A percentile compares a stretch with the other conserved stretches of the same genome.
These are phyloP conservation scores for Penicillium frequentans DNA, from an alignment of 2,329 filamentous ascomycete species.

Conservation along the genomic window DNA sequence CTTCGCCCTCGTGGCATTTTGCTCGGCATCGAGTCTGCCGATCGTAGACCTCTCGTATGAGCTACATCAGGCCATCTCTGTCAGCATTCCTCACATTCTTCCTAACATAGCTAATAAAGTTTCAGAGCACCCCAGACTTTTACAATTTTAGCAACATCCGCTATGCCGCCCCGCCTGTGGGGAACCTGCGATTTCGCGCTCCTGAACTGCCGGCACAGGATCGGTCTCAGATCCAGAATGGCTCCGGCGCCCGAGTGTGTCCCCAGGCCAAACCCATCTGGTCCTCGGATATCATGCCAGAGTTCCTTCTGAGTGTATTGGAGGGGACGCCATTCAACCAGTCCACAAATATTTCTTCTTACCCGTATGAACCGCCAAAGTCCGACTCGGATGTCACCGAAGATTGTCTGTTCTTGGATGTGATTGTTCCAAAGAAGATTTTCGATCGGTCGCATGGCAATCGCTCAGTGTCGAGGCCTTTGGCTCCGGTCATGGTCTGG, in stretches of 20 bases:
- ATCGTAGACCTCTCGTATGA: constrained; percentile 57
- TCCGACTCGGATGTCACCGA: constrained; percentile 31
- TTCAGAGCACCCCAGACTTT: constrained; percentile 35
- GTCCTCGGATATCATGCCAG: constrained; percentile 27
- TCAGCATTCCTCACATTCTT: constrained; percentile 1
- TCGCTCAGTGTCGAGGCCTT: background rate
- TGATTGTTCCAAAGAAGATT: constrained; percentile 34
- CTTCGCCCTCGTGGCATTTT: constrained; percentile 15
- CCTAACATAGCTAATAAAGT: background rate
- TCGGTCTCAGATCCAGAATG: constrained; percentile 48
- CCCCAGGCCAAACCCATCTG: constrained; percentile 50
- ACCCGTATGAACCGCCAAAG: constrained; percentile 14
- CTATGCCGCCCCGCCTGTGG: constrained; percentile 55
- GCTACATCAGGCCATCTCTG: constrained; percentile 46
- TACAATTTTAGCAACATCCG: constrained; percentile 60
- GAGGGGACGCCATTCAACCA: constrained; percentile 12
- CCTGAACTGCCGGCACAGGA: constrained; percentile 47
- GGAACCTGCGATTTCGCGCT: constrained; percentile 51
- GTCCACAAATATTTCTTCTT: constrained; percentile 24
- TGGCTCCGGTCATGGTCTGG: constrained; percentile 41
- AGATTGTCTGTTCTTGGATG: constrained; percentile 41
- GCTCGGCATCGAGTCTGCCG: constrained; percentile 24
- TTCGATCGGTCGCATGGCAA: constrained; percentile 26
- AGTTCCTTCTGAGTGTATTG: constrained; percentile 20
- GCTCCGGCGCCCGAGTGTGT: constrained; percentile 45